Base-by-base conservation (phyloP, 169 alveolate species). In the Cryptosporidium baileyi region DNA sequence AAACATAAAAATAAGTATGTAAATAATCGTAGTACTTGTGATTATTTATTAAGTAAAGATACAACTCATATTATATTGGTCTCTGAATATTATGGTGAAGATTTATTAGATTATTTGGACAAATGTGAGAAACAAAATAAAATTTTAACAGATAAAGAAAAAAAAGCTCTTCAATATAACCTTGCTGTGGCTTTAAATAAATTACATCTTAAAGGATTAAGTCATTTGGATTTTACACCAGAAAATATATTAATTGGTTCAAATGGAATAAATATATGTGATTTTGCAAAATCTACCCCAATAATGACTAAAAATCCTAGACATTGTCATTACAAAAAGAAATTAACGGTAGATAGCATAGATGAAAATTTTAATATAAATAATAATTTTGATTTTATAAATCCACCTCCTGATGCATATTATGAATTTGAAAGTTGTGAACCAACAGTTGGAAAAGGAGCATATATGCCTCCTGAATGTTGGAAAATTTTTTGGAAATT, bases 381-480 rank as follows among this genome's bases (percentile, higher is more conserved):
- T 36, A 65, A 65, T 32, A 65, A 47, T 30, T 30, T 65, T 32
- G 47, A 65, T 32, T 45, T 47, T n/a, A 65, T 65, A 1, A 65
- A 65, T 49, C 62, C 81, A 13, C 67, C 85, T 13, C 85, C 67
- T 19, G 88, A 80, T 36, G 88, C 90, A 17, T 60, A 82, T 28
- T 81, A 80, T 67, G 80, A 85, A 40, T 90, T 90, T 74, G 90
- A 88, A 22, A 89, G 93, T 57, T 92, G 95, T 80, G 95, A 92
- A 36, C 95, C 95, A 8, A 92, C 95, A 26, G 91, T 92, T 19
- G 95, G 92, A 8, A 92, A 92, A 67, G 95, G 94, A 13, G 93
- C 95, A 6, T 92, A 92, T 43, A 92, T 92, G 95, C 95, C 95
- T 0, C 95, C 95, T 11, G 95, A 92, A 59, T 89, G 94, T 81